Conservation (phyloP, 2,329 filamentous ascomycete genomes). For the Calonectria crousiana region DNA sequence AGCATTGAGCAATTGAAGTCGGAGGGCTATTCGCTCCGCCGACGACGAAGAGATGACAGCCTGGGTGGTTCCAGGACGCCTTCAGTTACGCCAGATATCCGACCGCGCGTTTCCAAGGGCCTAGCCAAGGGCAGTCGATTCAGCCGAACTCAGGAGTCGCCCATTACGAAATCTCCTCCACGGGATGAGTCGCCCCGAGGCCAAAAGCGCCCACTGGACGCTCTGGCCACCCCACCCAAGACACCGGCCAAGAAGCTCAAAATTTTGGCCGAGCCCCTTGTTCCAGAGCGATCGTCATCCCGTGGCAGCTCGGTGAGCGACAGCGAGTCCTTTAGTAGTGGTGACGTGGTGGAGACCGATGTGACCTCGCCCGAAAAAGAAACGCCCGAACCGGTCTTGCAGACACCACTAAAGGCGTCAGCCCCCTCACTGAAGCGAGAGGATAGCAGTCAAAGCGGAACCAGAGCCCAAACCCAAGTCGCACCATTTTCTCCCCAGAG, state of each 20-base stretch:
- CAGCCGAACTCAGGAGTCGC: slow-evolving; percentile 49
- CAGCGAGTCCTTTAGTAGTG: slow-evolving; percentile 44
- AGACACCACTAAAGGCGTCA: slow-evolving; percentile 41
- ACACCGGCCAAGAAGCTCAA: slow-evolving; percentile 67
- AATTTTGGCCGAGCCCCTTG: slow-evolving; percentile 42
- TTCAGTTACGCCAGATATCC: slow-evolving; percentile 68
- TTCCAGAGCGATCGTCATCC: slow-evolving; percentile 47
- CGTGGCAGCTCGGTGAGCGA: slow-evolving; percentile 53
- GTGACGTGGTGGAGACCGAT: slow-evolving; percentile 54
- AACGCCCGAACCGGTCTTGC: slow-evolving; percentile 52
- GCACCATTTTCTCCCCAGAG: slow-evolving; percentile 50
- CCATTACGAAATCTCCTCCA: slow-evolving; percentile 45
- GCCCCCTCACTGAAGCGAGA: slow-evolving; percentile 19
- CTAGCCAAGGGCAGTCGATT: slow-evolving; percentile 50
- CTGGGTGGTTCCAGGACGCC: slow-evolving; percentile 64
- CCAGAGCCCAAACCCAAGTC: slow-evolving; percentile 19
- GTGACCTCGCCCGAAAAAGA: slow-evolving; percentile 65
- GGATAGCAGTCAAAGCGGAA: slow-evolving; percentile 18
- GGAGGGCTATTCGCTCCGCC: slow-evolving; percentile 69
- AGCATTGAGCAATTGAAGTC: slow-evolving; percentile 65
- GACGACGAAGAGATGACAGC: slow-evolving; percentile 64
- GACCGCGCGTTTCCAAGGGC: slow-evolving; percentile 61
- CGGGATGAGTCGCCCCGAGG: slow-evolving; percentile 43
- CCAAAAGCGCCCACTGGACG: slow-evolving; percentile 57
- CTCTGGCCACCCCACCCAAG: slow-evolving; percentile 65